A percentile compares a stretch with the other conserved stretches of the same genome.
Conservation (phyloP, 345 rosid genomes). For the Geranium rotundifolium region DNA sequence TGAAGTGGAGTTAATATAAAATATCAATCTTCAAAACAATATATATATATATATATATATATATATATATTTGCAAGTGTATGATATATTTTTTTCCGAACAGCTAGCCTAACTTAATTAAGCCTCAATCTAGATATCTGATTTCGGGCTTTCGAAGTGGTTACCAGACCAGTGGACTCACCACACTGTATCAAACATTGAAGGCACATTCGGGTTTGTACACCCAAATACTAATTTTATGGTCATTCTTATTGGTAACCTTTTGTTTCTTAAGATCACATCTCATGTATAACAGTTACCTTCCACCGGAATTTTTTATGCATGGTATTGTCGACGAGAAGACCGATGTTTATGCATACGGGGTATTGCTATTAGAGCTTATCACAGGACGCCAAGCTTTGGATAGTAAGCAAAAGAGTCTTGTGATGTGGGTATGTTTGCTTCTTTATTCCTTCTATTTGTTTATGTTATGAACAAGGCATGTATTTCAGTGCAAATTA, state of each 20-base stretch:
- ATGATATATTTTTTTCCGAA: neutral
- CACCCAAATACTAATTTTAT: too few relatives aligned
- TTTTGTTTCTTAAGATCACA: neutral
- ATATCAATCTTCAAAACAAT: too few relatives aligned
- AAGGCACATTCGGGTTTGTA: constrained; percentile 87
- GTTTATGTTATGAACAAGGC: too few relatives aligned
- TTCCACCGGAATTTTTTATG: constrained; percentile 91
- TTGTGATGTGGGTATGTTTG: constrained; percentile 80
- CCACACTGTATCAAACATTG: constrained; percentile 62
- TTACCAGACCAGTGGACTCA: constrained; percentile 90
- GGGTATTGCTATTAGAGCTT: constrained; percentile 78
- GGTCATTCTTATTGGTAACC: neutral
- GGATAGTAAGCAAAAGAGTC: constrained; percentile 65
- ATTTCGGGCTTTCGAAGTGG: constrained; percentile 97
- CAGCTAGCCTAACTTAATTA: neutral
- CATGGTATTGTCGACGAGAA: constrained; percentile 90
- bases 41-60: too few relatives aligned
- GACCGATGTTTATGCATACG: constrained; percentile 79
- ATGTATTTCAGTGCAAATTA: too few relatives aligned
- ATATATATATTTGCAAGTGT: too few relatives aligned
- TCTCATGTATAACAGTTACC: constrained; percentile 38
- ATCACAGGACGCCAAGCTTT: constrained; percentile 78
- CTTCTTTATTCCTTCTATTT: neutral
- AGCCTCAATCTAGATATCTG: constrained; percentile 53
- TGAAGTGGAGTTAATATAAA: too few relatives aligned